Conservation (phyloP, 179 eudicot species). For the Drosera spatulata region DNA sequence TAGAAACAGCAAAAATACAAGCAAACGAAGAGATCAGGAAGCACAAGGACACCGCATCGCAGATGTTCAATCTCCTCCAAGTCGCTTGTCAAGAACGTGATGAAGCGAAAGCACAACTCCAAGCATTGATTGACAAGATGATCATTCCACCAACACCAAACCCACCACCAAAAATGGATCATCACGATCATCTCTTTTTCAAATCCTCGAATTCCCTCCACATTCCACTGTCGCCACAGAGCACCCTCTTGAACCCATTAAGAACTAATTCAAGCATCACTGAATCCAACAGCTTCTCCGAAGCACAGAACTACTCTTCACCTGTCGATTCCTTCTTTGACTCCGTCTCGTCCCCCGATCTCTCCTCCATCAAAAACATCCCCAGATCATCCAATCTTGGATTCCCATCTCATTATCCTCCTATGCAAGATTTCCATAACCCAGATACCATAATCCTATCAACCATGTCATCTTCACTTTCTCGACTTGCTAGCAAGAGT, state of each 20-base stretch:
- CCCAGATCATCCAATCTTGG: neutral
- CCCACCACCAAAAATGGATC: neutral
- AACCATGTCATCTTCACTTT: neutral
- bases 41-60: slow-evolving; percentile 34
- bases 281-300: slow-evolving; percentile 27
- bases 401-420: neutral
- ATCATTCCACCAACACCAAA: neutral
- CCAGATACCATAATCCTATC: neutral
- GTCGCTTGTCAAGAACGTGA: slow-evolving; percentile 57
- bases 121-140: slow-evolving; percentile 24
- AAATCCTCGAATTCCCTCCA: neutral
- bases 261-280: slow-evolving; percentile 14
- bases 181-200: neutral
- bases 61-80: slow-evolving; percentile 36
- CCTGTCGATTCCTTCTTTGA: slow-evolving; percentile 19
- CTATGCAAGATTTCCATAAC: too few species aligned
- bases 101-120: slow-evolving; percentile 50
- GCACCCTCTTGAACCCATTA: slow-evolving; percentile 6
- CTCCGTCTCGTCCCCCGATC: slow-evolving; percentile 14
- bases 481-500: neutral
- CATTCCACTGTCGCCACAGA: slow-evolving; percentile 12
- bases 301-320: slow-evolving; percentile 15
- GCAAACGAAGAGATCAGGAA: slow-evolving; percentile 36
- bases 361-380: slow-evolving; percentile 1
- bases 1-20: slow-evolving; percentile 41